A percentile compares a stretch with the other conserved stretches of the same genome.
Evolutionary conservation across 2,329 filamentous ascomycete species (phyloP).

Genomic region (Cytospora leucostoma): DNA sequence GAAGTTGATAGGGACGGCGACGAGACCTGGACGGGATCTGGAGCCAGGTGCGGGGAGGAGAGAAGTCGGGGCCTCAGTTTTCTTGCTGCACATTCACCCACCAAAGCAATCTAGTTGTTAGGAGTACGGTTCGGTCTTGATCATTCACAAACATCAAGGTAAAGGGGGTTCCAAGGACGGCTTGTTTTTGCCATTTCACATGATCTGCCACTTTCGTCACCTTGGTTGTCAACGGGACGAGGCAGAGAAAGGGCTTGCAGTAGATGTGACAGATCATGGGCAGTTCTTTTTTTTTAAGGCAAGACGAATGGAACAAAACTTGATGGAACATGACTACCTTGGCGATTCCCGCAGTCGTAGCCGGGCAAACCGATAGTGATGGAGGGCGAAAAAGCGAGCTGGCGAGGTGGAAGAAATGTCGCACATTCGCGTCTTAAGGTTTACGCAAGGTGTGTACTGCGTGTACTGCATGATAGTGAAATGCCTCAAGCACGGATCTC

Average conservation of each 20-base stretch:
- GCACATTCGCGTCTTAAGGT: background rate
- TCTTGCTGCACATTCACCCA: background rate
- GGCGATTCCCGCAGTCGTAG: background rate
- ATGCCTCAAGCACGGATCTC: background rate
- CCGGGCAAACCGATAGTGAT: background rate
- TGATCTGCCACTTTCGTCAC: constrained; percentile 12
- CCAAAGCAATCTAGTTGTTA: constrained; percentile 19
- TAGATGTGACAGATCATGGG: constrained; percentile 13
- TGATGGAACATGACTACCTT: background rate
- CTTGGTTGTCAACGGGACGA: constrained; percentile 8
- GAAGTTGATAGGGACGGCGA: background rate
- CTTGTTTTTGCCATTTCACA: constrained; percentile 14
- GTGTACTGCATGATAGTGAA: background rate
- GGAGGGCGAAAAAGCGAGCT: no score
- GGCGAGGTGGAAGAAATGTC: background rate
- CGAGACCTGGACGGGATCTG: background rate
- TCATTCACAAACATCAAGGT: constrained; percentile 15
- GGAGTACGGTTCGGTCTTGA: constrained; percentile 23
- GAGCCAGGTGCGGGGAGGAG: background rate
- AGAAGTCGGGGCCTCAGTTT: background rate
- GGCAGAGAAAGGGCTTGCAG: constrained; percentile 15
- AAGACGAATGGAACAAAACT: constrained; percentile 14
- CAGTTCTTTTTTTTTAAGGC: constrained; percentile 20
- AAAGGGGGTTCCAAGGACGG: constrained; percentile 12
- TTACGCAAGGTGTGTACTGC: background rate